Evolutionary conservation across 2,329 filamentous ascomycete species (phyloP).

Genomic region (Fusarium anguioides): DNA sequence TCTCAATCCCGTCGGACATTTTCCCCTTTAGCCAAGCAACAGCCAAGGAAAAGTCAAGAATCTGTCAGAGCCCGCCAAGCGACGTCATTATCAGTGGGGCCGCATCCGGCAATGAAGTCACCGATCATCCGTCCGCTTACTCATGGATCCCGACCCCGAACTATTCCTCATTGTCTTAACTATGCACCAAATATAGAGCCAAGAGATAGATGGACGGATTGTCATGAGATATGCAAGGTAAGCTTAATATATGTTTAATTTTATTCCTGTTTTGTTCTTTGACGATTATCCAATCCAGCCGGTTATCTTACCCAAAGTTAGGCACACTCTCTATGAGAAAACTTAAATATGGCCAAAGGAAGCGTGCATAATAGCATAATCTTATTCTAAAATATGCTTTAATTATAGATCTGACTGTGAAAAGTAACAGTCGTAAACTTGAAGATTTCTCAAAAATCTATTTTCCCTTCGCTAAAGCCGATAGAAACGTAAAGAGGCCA

Average conservation of each 20-base stretch:
- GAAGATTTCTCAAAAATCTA: not conserved
- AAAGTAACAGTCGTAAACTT: not conserved
- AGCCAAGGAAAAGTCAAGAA: constrained; percentile 17
- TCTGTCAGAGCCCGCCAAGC: constrained; percentile 20
- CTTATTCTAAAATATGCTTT: not conserved
- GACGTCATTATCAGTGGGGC: constrained; percentile 33
- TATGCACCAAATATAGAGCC: constrained; percentile 16
- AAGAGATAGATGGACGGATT: not conserved
- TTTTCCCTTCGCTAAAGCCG: not conserved
- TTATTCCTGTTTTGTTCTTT: not conserved
- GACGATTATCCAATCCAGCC: not conserved
- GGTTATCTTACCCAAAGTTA: not conserved
- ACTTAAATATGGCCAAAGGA: not conserved
- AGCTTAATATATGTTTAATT: constrained; percentile 28
- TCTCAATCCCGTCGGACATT: constrained; percentile 1
- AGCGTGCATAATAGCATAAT: not conserved
- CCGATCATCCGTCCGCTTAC: constrained; percentile 30
- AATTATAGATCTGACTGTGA: not conserved
- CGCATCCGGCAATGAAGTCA: constrained; percentile 28
- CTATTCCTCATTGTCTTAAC: not conserved
- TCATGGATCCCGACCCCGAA: not conserved
- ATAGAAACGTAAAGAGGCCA: not conserved
- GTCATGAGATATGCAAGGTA: not conserved
- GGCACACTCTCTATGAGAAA: not conserved
- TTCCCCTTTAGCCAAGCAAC: constrained; percentile 12